phyloP scores from a whole-genome alignment of 1,284 basidiomycete genomes.

The Fistulinella staudtii region DNA sequence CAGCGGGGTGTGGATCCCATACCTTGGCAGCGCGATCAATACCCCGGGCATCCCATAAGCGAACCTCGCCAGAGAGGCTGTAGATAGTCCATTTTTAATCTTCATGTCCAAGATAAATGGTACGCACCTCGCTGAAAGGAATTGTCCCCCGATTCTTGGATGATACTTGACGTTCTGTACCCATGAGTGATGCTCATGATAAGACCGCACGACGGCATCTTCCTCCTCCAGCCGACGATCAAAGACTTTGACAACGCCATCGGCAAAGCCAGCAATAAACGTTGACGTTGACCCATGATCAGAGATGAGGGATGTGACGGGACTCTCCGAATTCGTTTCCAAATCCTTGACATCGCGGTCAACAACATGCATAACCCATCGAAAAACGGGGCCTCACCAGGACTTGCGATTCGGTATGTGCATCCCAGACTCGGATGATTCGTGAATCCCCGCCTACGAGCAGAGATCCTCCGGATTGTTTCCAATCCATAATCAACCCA shows the following conservation, averaged over 20 bases:
- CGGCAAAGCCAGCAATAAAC: slow-evolving; percentile 90
- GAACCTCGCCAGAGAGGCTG: slow-evolving; percentile 88
- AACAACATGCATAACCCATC: background rate
- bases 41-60: slow-evolving; percentile 88
- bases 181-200: slow-evolving; percentile 85
- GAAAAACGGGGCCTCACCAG: slow-evolving; percentile 51
- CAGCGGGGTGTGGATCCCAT: slow-evolving; percentile 67
- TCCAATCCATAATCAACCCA: slow-evolving; percentile 92
- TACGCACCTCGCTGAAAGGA: slow-evolving; percentile 84
- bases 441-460: slow-evolving; percentile 90
- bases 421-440: slow-evolving; percentile 93
- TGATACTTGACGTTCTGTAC: slow-evolving; percentile 90
- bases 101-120: background rate
- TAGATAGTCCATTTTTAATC: background rate
- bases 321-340: slow-evolving; percentile 86
- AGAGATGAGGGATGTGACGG: slow-evolving; percentile 82
- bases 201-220: slow-evolving; percentile 80
- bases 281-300: slow-evolving; percentile 78
- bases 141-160: slow-evolving; percentile 66
- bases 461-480: slow-evolving; percentile 82
- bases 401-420: slow-evolving; percentile 82
- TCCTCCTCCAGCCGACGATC: slow-evolving; percentile 87
- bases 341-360: slow-evolving; percentile 56
- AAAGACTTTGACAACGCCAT: slow-evolving; percentile 88
- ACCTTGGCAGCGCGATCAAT: slow-evolving; percentile 59